Percentiles rank a stretch among this genome's conserved stretches.
phyloP scores from a whole-genome alignment of 352 stramenopile genomes.

The Globisporangium cylindrosporum region DNA sequence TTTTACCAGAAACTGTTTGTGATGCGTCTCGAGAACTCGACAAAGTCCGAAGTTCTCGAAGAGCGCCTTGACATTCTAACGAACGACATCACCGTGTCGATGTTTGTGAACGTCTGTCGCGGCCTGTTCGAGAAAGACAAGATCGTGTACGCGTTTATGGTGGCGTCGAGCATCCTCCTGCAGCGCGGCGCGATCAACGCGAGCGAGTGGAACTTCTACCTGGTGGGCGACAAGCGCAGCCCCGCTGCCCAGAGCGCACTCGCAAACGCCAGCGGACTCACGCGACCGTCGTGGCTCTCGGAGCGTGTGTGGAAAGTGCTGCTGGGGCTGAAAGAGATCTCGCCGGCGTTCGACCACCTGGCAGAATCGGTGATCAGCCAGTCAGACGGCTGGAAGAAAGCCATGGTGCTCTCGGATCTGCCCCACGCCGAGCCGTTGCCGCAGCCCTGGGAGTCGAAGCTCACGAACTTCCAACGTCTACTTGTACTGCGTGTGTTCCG shows the following conservation, averaged over 20 bases:
- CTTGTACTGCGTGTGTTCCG: conserved; percentile 88
- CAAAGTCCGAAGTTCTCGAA: conserved; percentile 78
- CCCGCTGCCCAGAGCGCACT: conserved; percentile 41
- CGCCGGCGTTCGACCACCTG: conserved; percentile 45
- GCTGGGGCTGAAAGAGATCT: conserved; percentile 65
- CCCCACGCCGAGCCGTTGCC: conserved; percentile 76
- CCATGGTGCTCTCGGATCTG: conserved; percentile 73
- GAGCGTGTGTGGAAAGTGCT: conserved; percentile 77
- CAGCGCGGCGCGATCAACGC: conserved; percentile 66
- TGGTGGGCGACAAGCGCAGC: conserved; percentile 85
- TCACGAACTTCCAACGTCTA: conserved; percentile 89
- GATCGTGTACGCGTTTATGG: conserved; percentile 94
- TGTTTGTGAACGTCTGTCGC: conserved; percentile 94
- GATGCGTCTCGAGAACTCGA: conserved; percentile 80
- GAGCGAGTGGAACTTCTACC: conserved; percentile 87
- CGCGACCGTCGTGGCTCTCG: conserved; percentile 65
- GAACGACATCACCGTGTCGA: conserved; percentile 89
- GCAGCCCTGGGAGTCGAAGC: conserved; percentile 56
- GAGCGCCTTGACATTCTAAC: conserved; percentile 89
- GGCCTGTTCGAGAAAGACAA: conserved; percentile 96
- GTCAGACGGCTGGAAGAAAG: conserved; percentile 64
- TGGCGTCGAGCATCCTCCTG: conserved; percentile 85
- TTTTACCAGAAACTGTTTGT: conserved; percentile 93
- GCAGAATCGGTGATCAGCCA: conserved; percentile 43
- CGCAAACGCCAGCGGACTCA: conserved; percentile 28